phyloP scores from a whole-genome alignment of 179 eudicot species.

The Nepenthes alata region DNA sequence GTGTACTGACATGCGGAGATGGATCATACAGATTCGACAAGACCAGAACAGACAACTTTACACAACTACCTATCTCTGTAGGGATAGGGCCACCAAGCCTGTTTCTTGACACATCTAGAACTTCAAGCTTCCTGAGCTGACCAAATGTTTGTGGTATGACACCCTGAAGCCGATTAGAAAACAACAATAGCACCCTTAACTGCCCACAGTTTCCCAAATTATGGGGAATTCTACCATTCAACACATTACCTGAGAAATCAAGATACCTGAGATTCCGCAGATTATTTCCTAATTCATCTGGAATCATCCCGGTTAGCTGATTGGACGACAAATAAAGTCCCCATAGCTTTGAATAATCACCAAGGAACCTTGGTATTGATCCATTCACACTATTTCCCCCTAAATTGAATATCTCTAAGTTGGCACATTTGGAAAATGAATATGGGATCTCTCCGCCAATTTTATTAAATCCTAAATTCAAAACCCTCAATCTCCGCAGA shows the following conservation, averaged over 20 bases:
- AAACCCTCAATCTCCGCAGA: constrained; percentile 39
- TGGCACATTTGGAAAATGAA: constrained; percentile 24
- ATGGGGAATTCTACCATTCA: constrained; percentile 35
- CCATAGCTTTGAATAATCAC: constrained; percentile 25
- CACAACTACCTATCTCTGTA: constrained; percentile 31
- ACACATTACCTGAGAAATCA: constrained; percentile 41
- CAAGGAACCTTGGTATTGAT: constrained; percentile 28
- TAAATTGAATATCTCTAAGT: constrained; percentile 38
- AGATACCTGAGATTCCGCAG: constrained; percentile 45
- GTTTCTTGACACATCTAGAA: constrained; percentile 50
- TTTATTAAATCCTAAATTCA: constrained; percentile 45
- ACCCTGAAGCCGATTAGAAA: constrained; percentile 40
- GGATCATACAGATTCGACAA: constrained; percentile 27
- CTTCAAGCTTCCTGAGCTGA: constrained; percentile 32
- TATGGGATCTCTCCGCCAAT: constrained; percentile 35
- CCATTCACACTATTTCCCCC: constrained; percentile 48
- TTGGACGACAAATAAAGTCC: constrained; percentile 44
- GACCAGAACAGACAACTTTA: constrained; percentile 38
- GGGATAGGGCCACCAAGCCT: constrained; percentile 39
- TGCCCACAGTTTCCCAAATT: constrained; percentile 34
- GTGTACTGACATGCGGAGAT: neutral
- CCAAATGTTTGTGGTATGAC: constrained; percentile 41
- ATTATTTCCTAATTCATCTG: constrained; percentile 31
- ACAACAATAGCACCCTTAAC: constrained; percentile 34
- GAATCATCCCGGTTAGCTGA: constrained; percentile 31